Evolutionary conservation across 805 yeast genomes (phyloP), one percentile per base, ranked within the genome.

Genomic region (Pichia paraexigua): DNA sequence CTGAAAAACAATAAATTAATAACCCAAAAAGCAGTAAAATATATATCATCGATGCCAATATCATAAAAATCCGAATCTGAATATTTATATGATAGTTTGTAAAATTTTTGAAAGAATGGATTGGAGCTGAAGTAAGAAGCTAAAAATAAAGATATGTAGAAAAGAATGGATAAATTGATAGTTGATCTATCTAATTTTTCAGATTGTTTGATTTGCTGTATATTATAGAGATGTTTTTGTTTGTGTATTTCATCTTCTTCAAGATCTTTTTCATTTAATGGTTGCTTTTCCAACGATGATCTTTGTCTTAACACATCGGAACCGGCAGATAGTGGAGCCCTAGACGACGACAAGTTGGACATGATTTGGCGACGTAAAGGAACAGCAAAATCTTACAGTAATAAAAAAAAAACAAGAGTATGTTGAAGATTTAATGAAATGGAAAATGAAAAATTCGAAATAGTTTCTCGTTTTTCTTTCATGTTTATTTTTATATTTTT

Each of bases 1-100:
- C 95, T 71, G 37, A 83, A 60, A 49, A 85, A 75, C 1, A 82
- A 76, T 50, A 83, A 67, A 13, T 71, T 61, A n/a, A 85, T 67
- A 10, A 86, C 71, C 69, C 82, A 77, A 46, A 75, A 71, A 7
- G 77, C 50, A 17, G 83, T 79, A 58, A 77, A 73, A 64, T 73
- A 83, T 2, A 60, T 51, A 60, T 84, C 91, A 55, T 80, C 74
- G 5, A 59, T 48, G 20, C 85, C 84, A 52, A 81, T 77, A 58
- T 77, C 85, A 60, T 81, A 85, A 39, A 64, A 59, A 39, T 59
- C 51, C 2, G 61, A 45, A 28, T 60, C 59, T 28, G 63, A 59
- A 46, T 62, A 62, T 43, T 55, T 57, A 60, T 77, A 70, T 53
- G 76, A 80, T 43, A 78, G 55, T 30, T 61, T 63, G 42, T 72